These are phyloP conservation scores for Brassica cretica DNA, from an alignment of 345 rosid species.

Conservation along the genomic window DNA sequence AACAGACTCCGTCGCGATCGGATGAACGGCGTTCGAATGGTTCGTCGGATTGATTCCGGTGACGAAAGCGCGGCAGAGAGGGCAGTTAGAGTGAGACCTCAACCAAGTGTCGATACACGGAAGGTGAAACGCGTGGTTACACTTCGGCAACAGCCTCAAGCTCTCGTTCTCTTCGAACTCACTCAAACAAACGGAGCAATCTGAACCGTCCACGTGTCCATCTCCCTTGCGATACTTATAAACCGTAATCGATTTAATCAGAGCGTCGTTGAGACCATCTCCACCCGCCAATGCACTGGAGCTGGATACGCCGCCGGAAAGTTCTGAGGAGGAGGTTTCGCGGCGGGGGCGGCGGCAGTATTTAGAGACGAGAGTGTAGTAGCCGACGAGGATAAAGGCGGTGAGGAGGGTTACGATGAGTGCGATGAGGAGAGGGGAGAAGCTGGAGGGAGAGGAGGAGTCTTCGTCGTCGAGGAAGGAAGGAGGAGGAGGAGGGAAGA, in stretches of 20 bases:
- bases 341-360: slow-evolving; percentile 53
- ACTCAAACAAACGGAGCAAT: slow-evolving; percentile 73
- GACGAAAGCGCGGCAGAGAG: slow-evolving; percentile 66
- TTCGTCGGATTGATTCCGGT: slow-evolving; percentile 4
- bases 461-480: slow-evolving; percentile 32
- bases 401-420: slow-evolving; percentile 66
- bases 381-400: slow-evolving; percentile 70
- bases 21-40: slow-evolving; percentile 10
- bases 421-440: slow-evolving; percentile 77
- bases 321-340: background rate
- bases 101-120: slow-evolving; percentile 89
- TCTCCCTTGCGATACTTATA: slow-evolving; percentile 52
- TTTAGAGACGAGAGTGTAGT: slow-evolving; percentile 71
- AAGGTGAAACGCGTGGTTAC: slow-evolving; percentile 84
- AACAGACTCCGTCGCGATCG: background rate
- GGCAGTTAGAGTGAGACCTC: slow-evolving; percentile 78
- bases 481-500: slow-evolving; percentile 84
- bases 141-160: slow-evolving; percentile 65
- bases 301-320: background rate
- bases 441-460: slow-evolving; percentile 42
- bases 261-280: slow-evolving; percentile 60
- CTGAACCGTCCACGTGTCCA: slow-evolving; percentile 57
- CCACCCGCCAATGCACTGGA: background rate
- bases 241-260: slow-evolving; percentile 58
- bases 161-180: slow-evolving; percentile 78